Base-by-base conservation (phyloP, 768 basidiomycete genomes). In the Dacryopinax primogenitus region DNA sequence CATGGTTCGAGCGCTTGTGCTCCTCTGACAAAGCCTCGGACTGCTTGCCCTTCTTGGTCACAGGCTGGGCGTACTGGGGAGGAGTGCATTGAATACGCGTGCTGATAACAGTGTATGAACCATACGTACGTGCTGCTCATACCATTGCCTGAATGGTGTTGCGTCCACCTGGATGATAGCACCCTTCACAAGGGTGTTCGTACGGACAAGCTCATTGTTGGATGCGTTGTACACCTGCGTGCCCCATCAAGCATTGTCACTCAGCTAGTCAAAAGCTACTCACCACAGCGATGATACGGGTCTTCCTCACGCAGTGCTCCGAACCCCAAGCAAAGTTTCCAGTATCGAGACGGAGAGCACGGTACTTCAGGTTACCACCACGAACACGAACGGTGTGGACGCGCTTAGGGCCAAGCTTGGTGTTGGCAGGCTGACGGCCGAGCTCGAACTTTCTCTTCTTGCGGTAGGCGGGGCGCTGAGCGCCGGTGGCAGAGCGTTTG, bases 381-480 rank as follows among this genome's bases (percentile, higher is more conserved):
- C 96, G 90, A 37, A 88, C 87, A 73, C 96, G 90, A 69, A 99
- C 93, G 64, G 85, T 83, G 81, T 98, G 96, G 72, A 99, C 80
- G 67, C 96, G 90, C 82, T 98, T 98, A 64, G 87, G 74, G 62
- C 96, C 94, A 69, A 99, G 86, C 82, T 91, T 97, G 75, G 96
- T 99, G 84, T 81, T 92, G 71, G 96, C 96, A 66, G 96, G 82
- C 77, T 98, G 96, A 76, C 96, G 92, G 76, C 95, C 96, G 73
- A 97, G 86, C 84, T 99, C 96, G 80, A 98, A 98, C 82, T 98
- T 97, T 87, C 96, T 87, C 91, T 98, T 99, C 85, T 99, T 99
- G 83, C 95, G 92, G 82, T 93, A 95, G 80, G 88, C 86, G 72
- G 92, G 86, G 72, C 89, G 87, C 78, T 92, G 89, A 67, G 89